phyloP scores from a whole-genome alignment of 1,284 basidiomycete species.

The Bondarzewia mesenterica region DNA sequence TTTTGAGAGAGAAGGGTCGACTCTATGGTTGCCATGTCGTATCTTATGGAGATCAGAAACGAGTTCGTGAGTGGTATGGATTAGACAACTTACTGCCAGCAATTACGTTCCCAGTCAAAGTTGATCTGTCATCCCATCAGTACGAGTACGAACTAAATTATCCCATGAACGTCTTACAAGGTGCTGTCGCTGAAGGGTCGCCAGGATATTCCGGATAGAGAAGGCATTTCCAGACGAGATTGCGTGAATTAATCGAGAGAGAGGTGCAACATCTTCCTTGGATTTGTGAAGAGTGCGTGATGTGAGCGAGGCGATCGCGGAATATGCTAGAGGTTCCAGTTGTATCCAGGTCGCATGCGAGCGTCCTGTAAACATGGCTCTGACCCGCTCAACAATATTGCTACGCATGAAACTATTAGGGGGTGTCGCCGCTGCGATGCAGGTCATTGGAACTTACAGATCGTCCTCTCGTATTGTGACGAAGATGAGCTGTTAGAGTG shows the following conservation, averaged over 20 bases:
- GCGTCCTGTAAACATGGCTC: slow-evolving; percentile 45
- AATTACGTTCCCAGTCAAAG: slow-evolving; percentile 43
- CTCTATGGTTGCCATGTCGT: slow-evolving; percentile 48
- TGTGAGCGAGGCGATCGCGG: slow-evolving; percentile 48
- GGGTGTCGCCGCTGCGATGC: slow-evolving; percentile 1
- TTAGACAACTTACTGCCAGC: slow-evolving; percentile 56
- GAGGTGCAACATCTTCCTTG: slow-evolving; percentile 43
- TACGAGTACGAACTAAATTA: slow-evolving; percentile 2
- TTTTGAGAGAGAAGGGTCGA: slow-evolving; percentile 41
- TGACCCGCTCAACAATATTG: slow-evolving; percentile 42
- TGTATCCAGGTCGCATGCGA: slow-evolving; percentile 57
- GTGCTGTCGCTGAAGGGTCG: slow-evolving; percentile 41
- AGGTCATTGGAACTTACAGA: slow-evolving; percentile 32
- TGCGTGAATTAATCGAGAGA: slow-evolving; percentile 47
- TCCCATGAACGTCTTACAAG: slow-evolving; percentile 12
- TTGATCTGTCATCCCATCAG: no score
- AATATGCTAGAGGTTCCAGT: slow-evolving; percentile 48
- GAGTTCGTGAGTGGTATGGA: no score
- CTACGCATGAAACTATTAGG: slow-evolving; percentile 18
- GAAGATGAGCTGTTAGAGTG: slow-evolving; percentile 45
- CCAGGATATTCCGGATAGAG: slow-evolving; percentile 44
- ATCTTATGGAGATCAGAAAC: slow-evolving; percentile 25
- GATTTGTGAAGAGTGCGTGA: slow-evolving; percentile 53
- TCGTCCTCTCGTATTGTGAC: slow-evolving; percentile 56
- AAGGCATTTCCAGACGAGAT: slow-evolving; percentile 63